These are phyloP conservation scores for Gossypium mustelinum DNA, from an alignment of 345 rosid species.

Conservation along the genomic window DNA sequence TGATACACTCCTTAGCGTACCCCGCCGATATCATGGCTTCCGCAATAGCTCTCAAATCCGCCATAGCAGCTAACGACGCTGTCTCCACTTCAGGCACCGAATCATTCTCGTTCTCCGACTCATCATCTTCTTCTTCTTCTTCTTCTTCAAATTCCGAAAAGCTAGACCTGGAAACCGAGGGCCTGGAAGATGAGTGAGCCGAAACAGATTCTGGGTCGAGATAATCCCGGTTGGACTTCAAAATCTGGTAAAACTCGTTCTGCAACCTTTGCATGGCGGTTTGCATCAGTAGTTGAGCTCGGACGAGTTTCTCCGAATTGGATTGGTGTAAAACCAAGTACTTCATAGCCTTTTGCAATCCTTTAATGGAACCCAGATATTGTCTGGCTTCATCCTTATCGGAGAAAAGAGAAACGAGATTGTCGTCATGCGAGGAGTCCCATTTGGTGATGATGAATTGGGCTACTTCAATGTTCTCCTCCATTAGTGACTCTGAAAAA, in stretches of 20 bases:
- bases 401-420: slow-evolving; percentile 38
- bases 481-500: slow-evolving; percentile 49
- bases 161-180: slow-evolving; percentile 15
- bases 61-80: slow-evolving; percentile 29
- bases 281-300: slow-evolving; percentile 52
- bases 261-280: slow-evolving; percentile 65
- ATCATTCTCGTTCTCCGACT: slow-evolving; percentile 16
- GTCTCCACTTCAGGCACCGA: slow-evolving; percentile 20
- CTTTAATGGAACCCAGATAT: slow-evolving; percentile 39
- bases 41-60: slow-evolving; percentile 61
- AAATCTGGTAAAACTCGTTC: slow-evolving; percentile 60
- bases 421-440: slow-evolving; percentile 19
- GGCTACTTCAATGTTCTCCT: slow-evolving; percentile 47
- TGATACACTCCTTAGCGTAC: slow-evolving; percentile 62
- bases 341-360: slow-evolving; percentile 62
- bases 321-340: slow-evolving; percentile 33
- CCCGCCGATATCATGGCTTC: slow-evolving; percentile 72
- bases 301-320: slow-evolving; percentile 41
- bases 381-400: slow-evolving; percentile 49
- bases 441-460: slow-evolving; percentile 39
- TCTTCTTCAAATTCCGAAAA: slow-evolving; percentile 22
- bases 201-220: slow-evolving; percentile 61
- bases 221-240: slow-evolving; percentile 42
- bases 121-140: slow-evolving; percentile 24
- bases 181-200: slow-evolving; percentile 24